Evolutionary conservation across 2,329 filamentous ascomycete species (phyloP).

Genomic region (Phyllosticta paracitricarpa): DNA sequence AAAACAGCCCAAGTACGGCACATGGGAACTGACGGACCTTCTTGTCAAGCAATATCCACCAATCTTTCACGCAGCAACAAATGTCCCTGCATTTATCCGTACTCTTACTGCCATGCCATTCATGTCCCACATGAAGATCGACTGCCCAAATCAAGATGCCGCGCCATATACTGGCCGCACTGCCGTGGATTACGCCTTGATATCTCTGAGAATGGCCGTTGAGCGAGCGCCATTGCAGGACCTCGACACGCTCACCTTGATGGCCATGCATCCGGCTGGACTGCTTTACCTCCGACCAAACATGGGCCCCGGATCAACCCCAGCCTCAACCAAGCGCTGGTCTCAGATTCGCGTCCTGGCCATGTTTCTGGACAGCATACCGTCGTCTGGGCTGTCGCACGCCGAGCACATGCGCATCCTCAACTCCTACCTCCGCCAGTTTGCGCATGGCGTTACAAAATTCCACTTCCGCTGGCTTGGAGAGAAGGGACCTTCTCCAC

Average conservation of each 20-base stretch:
- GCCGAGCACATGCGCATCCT: slow-evolving; percentile 56
- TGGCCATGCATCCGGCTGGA: slow-evolving; percentile 63
- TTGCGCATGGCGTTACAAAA: slow-evolving; percentile 56
- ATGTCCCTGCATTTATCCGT: slow-evolving; percentile 73
- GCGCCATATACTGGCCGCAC: slow-evolving; percentile 56
- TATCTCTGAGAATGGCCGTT: slow-evolving; percentile 73
- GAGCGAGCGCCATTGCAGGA: slow-evolving; percentile 59
- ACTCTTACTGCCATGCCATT: slow-evolving; percentile 60
- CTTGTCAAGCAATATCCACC: slow-evolving; percentile 81
- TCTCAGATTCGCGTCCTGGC: slow-evolving; percentile 64
- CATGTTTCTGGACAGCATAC: slow-evolving; percentile 63
- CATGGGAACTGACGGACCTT: slow-evolving; percentile 67
- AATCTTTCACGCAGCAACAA: slow-evolving; percentile 80
- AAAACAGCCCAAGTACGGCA: slow-evolving; percentile 65
- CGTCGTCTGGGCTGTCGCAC: slow-evolving; percentile 43
- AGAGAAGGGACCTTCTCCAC: slow-evolving; percentile 60
- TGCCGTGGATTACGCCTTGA: slow-evolving; percentile 79
- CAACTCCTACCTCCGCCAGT: slow-evolving; percentile 66
- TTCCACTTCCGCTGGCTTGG: slow-evolving; percentile 72
- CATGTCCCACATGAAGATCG: slow-evolving; percentile 64
- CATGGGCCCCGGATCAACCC: slow-evolving; percentile 63
- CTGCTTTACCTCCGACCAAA: slow-evolving; percentile 69
- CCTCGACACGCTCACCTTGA: slow-evolving; percentile 61
- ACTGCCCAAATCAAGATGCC: slow-evolving; percentile 62
- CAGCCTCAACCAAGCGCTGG: slow-evolving; percentile 64